A percentile compares a stretch with the other conserved stretches of the same genome.
phyloP scores from a whole-genome alignment of 78 protist species.

The Monocercomonoides exilis region DNA sequence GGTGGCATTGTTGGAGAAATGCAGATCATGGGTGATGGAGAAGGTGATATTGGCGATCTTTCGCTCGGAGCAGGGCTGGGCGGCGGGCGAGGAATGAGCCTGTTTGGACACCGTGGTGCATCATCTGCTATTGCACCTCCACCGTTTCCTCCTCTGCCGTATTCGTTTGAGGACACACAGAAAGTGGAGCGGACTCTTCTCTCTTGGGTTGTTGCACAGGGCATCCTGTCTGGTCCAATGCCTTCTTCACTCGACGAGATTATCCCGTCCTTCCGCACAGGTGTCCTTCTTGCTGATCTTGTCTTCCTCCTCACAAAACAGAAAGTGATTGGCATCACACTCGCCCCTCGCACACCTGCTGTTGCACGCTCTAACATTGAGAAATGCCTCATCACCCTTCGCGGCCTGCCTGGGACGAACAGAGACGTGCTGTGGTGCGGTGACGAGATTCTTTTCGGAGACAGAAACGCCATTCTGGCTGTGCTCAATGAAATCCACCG shows the following conservation, averaged over 20 bases:
- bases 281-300: neutral
- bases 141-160: neutral
- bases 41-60: too few relatives aligned
- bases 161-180: neutral
- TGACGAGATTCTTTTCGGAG: neutral
- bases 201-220: neutral
- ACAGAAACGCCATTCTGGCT: neutral
- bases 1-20: too few relatives aligned
- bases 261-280: neutral
- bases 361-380: neutral
- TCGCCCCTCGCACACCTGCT: neutral
- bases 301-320: neutral
- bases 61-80: too few relatives aligned
- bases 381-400: neutral
- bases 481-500: neutral
- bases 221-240: neutral
- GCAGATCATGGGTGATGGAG: too few relatives aligned
- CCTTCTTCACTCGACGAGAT: neutral
- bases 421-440: neutral
- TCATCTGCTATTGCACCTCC: too few relatives aligned
- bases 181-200: neutral
- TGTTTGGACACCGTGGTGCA: too few relatives aligned
- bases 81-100: too few relatives aligned
- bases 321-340: neutral
- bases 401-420: neutral